phyloP scores from a whole-genome alignment of 441 rosid genomes.

The Flueggea neowawraea region DNA sequence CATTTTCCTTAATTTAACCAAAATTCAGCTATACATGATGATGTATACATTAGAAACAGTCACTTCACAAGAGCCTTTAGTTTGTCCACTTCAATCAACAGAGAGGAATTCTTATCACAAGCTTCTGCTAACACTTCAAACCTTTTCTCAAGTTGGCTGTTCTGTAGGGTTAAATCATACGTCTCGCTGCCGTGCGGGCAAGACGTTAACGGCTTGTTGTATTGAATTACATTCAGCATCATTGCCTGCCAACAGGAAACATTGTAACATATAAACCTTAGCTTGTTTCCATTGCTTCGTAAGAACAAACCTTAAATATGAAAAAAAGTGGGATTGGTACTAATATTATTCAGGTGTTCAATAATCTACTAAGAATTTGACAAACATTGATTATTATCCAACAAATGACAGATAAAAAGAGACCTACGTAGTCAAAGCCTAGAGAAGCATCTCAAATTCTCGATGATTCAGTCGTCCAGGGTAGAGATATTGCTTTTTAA shows the following conservation, averaged over 20 bases:
- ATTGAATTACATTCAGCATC: slow-evolving; percentile 57
- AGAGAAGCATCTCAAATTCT: too few species aligned
- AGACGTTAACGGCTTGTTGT: slow-evolving; percentile 23
- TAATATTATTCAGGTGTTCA: neutral
- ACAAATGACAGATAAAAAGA: too few species aligned
- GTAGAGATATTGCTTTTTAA: too few species aligned
- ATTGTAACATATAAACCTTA: too few species aligned
- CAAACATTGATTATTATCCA: neutral
- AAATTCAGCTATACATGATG: too few species aligned
- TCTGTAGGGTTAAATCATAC: slow-evolving; percentile 16
- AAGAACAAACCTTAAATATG: too few species aligned
- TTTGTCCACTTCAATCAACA: slow-evolving; percentile 54
- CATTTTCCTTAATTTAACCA: too few species aligned
- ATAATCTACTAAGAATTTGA: neutral
- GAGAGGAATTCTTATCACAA: slow-evolving; percentile 56
- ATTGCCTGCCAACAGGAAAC: slow-evolving; percentile 40
- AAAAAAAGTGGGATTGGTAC: too few species aligned
- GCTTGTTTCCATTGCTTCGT: too few species aligned
- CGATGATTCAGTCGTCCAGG: too few species aligned
- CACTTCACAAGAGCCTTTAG: slow-evolving; percentile 30
- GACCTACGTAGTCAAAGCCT: too few species aligned
- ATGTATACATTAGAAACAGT: neutral
- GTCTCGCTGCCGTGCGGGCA: slow-evolving; percentile 12
- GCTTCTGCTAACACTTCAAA: slow-evolving; percentile 52
- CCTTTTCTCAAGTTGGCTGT: slow-evolving; percentile 25